These are phyloP conservation scores for Austroboletus eburneus DNA, from an alignment of 768 basidiomycete genomes.

Conservation along the genomic window DNA sequence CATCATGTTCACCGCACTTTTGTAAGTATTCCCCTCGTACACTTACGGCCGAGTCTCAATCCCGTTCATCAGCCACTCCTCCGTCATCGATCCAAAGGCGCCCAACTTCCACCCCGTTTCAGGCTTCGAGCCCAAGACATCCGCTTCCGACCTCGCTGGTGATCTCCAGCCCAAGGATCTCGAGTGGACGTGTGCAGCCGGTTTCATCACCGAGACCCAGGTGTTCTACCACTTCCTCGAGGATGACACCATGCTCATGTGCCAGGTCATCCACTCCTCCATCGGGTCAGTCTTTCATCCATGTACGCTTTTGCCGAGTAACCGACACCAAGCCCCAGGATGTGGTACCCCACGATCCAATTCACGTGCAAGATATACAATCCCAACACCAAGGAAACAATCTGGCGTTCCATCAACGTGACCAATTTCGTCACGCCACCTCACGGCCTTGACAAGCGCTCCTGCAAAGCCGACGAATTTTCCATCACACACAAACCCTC, in stretches of 20 bases:
- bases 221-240: constrained; percentile 77
- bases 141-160: constrained; percentile 63
- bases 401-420: constrained; percentile 88
- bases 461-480: constrained; percentile 82
- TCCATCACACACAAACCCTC: constrained; percentile 62
- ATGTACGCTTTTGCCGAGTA: constrained; percentile 1
- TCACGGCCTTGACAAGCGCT: constrained; percentile 79
- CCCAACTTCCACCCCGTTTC: constrained; percentile 85
- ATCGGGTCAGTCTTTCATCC: constrained; percentile 63
- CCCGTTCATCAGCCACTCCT: constrained; percentile 40
- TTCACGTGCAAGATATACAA: constrained; percentile 88
- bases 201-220: constrained; percentile 91
- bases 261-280: constrained; percentile 83
- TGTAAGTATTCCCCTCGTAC: constrained; percentile 47
- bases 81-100: constrained; percentile 59
- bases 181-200: constrained; percentile 77
- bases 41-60: constrained; percentile 12
- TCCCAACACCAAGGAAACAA: constrained; percentile 64
- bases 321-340: constrained; percentile 38
- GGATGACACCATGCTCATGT: constrained; percentile 76
- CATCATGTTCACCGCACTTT: constrained; percentile 77
- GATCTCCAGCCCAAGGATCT: constrained; percentile 70
- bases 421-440: constrained; percentile 73
- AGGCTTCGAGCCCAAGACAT: constrained; percentile 37
- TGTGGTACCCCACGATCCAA: constrained; percentile 94